Percentiles rank a stretch among this genome's conserved stretches.
Conservation (phyloP, 1,284 basidiomycete species). For the Calocybe gambosa region DNA sequence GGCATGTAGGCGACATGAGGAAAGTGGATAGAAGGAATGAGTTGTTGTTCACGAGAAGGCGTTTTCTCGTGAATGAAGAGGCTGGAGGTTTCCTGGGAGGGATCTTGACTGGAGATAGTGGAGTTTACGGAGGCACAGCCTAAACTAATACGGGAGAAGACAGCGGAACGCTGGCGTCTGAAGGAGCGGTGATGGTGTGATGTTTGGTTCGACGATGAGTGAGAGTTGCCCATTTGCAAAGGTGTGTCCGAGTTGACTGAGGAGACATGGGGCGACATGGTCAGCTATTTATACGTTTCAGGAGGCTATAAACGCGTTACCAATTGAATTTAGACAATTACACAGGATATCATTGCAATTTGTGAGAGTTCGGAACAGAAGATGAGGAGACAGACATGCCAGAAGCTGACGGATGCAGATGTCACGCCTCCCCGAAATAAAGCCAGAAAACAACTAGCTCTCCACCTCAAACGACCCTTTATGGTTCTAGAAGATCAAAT, state of each 20-base stretch:
- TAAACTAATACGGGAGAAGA: conserved; percentile 31
- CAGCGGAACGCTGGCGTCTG: conserved; percentile 26
- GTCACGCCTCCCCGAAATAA: conserved; percentile 15
- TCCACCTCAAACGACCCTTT: conserved; percentile 6
- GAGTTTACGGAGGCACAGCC: conserved; percentile 30
- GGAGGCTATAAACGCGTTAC: conserved; percentile 3
- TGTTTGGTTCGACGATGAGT: conserved; percentile 23
- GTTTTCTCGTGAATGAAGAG: conserved; percentile 26
- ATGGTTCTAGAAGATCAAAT: conserved; percentile 10
- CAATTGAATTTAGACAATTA: conserved; percentile 10
- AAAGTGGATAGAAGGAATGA: conserved; percentile 4
- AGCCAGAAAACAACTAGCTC: conserved; percentile 4
- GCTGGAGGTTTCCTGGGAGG: conserved; percentile 24
- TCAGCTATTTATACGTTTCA: conserved; percentile 17
- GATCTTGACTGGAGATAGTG: conserved; percentile 25
- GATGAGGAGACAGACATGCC: conserved; percentile 1
- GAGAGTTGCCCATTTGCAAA: conserved; percentile 38
- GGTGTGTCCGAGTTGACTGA: conserved; percentile 2
- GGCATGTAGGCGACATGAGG: conserved; percentile 24
- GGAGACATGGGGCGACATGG: neutral
- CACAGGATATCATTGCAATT: conserved; percentile 13
- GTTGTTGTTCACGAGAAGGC: conserved; percentile 12
- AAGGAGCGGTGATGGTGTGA: conserved; percentile 20
- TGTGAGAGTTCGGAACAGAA: conserved; percentile 6
- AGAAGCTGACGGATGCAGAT: conserved; percentile 14